Evolutionary conservation across 768 basidiomycete genomes (phyloP).

Genomic region (Tylopilus sp.): DNA sequence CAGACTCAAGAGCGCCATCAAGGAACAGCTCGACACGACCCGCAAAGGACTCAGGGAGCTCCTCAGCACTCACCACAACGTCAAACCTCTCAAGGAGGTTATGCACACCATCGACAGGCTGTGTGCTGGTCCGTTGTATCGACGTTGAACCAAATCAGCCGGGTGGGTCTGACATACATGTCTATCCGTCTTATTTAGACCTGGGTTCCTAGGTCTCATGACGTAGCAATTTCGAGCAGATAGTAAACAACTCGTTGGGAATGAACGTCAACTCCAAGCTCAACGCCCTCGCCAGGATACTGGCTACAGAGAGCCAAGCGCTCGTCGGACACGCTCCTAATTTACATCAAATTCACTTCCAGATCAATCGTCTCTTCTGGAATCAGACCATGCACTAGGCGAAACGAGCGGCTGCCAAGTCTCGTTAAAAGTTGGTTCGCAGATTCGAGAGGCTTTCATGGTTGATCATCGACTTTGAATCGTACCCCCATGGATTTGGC

Average conservation of each 20-base stretch:
- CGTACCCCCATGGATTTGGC: constrained; percentile 78
- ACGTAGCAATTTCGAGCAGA: constrained; percentile 96
- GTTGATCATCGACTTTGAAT: constrained; percentile 85
- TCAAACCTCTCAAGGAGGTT: too few species aligned
- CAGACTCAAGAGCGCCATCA: constrained; percentile 85
- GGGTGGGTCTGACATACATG: constrained; percentile 49
- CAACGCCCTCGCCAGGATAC: constrained; percentile 71
- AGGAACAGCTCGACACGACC: constrained; percentile 89
- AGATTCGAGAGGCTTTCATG: constrained; percentile 87
- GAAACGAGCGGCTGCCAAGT: constrained; percentile 69
- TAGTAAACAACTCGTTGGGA: constrained; percentile 91
- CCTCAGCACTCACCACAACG: too few species aligned
- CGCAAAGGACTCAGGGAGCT: too few species aligned
- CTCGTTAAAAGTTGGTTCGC: constrained; percentile 63
- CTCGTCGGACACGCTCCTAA: constrained; percentile 84
- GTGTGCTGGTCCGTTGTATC: constrained; percentile 68
- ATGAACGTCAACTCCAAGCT: constrained; percentile 87
- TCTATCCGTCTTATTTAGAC: not conserved
- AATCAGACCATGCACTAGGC: constrained; percentile 95
- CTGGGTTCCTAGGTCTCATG: constrained; percentile 66
- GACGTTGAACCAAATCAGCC: constrained; percentile 97
- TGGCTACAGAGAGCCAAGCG: constrained; percentile 68
- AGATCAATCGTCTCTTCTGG: constrained; percentile 90
- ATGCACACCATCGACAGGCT: too few species aligned
- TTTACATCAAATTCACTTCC: constrained; percentile 85